Conservation (phyloP, 192 early-diverging fungal species). For the Phlyctochytrium bullatum region DNA sequence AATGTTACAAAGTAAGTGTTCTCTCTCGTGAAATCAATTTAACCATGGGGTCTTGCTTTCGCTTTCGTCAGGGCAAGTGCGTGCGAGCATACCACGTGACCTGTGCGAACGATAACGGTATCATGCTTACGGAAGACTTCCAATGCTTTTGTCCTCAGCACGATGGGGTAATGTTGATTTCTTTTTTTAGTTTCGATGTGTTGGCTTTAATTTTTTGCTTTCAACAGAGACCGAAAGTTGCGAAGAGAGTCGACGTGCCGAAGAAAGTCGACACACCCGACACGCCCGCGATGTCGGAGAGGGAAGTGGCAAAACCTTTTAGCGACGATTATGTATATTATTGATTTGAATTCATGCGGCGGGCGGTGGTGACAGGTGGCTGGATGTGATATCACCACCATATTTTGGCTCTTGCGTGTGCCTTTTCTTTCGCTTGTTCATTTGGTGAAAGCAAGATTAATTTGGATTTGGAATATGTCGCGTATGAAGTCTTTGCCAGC, state of each 20-base stretch:
- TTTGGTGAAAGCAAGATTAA: no score
- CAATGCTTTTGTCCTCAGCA: constrained; percentile 28
- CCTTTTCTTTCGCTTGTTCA: no score
- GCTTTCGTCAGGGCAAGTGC: constrained; percentile 39
- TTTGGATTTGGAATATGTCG: no score
- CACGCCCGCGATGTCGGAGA: not conserved
- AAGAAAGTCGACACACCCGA: not conserved
- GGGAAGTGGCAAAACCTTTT: no score
- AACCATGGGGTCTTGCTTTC: not conserved
- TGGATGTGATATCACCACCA: no score
- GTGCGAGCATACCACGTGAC: constrained; percentile 48
- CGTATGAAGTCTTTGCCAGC: no score
- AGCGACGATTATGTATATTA: not conserved
- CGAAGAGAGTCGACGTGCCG: not conserved
- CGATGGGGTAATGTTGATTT: constrained; percentile 4
- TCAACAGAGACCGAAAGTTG: not conserved
- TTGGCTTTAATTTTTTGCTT: no score
- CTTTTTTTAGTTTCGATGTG: not conserved
- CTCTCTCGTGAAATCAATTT: not conserved
- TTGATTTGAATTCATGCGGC: no score
- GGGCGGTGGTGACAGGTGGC: no score
- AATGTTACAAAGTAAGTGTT: constrained; percentile 44
- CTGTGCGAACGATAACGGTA: constrained; percentile 35
- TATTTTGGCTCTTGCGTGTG: no score
- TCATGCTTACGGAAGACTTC: constrained; percentile 27